Evolutionary conservation across 441 rosid genomes (phyloP), one percentile per base, ranked within the genome.

Genomic region (Breynia disticha): DNA sequence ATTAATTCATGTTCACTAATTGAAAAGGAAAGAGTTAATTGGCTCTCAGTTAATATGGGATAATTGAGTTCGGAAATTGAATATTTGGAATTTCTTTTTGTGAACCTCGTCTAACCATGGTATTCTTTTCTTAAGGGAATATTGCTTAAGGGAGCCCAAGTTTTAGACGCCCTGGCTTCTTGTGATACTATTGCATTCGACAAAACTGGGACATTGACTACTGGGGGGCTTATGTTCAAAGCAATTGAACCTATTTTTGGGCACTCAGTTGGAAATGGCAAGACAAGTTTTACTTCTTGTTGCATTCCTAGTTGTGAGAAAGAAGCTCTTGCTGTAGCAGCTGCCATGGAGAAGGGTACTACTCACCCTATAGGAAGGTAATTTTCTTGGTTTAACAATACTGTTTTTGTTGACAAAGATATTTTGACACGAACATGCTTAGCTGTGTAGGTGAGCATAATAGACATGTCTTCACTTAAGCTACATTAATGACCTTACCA

Each of bases 311-410:
- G 58, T 64, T 90, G 97, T 75, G 97, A 90, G 71, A 79, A 76
- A 58, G 90, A 90, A 79, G 97, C 97, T 62, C 94, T 90, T 54
- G 97, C 95, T 32, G 87, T 90, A 24, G 97, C 97, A 17, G 87
- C 97, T 71, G 95, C 97, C 3, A 83, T 90, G 97, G 95, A 90
- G 73, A 90, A 84, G 83, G 97, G 97, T 52, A 86, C 97, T 39
- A 90, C 97, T 53, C 97, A 90, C 65, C 97, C 97, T 55, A 90
- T 90, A 64, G 97, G 97, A 73, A 90, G 97, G 95, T 84, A 75
- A 59, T 46, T 17, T 59, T 44, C 41, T 46, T 58, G 35, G 35
- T 28, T 28, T 28, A 28, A 28, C 4, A 9, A 2, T 28, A 9
- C 35, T 9, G 8, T 28, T n/a, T n/a, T n/a, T n/a, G n/a, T n/a